Evolutionary conservation across 2,329 filamentous ascomycete genomes (phyloP).

Genomic region (Balansia obtecta): DNA sequence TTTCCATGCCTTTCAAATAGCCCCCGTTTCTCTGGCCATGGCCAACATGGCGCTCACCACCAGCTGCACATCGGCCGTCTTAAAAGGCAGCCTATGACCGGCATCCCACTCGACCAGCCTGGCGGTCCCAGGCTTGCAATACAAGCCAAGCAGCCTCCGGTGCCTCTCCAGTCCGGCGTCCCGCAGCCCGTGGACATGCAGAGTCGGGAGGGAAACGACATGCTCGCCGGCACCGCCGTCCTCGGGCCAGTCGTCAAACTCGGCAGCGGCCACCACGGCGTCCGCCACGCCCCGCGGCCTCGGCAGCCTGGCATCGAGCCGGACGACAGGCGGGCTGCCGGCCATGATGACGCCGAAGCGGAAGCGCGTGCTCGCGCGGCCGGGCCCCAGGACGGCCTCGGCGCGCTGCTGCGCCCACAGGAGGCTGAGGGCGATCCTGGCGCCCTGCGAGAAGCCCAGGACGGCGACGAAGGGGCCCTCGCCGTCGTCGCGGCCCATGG

Average conservation of each 20-base stretch:
- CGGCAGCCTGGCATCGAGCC: conserved; percentile 27
- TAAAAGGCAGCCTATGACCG: conserved; percentile 58
- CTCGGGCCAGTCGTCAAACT: conserved; percentile 28
- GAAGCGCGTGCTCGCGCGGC: conserved; percentile 11
- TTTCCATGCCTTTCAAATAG: background rate
- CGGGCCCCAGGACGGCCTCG: background rate
- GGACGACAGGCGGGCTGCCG: conserved; percentile 19
- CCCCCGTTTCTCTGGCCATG: conserved; percentile 11
- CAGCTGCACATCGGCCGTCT: conserved; percentile 48
- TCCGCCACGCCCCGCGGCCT: conserved; percentile 35
- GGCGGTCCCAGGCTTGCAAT: conserved; percentile 42
- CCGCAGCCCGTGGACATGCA: conserved; percentile 33
- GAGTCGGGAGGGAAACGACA: conserved; percentile 19
- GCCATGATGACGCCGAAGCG: conserved; percentile 25
- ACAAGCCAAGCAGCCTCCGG: conserved; percentile 38
- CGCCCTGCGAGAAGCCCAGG: conserved; percentile 56
- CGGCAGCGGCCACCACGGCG: conserved; percentile 11
- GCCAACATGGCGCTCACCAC: conserved; percentile 16
- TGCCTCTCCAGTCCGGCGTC: conserved; percentile 49
- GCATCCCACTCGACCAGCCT: conserved; percentile 62
- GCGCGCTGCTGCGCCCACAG: conserved; percentile 44
- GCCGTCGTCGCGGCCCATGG: conserved; percentile 42
- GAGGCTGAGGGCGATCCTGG: conserved; percentile 47
- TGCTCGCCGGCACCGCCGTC: conserved; percentile 27
- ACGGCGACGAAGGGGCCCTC: conserved; percentile 47